Conservation (phyloP, 176 grass and related monocot genomes). For the Phoenix dactylifera region DNA sequence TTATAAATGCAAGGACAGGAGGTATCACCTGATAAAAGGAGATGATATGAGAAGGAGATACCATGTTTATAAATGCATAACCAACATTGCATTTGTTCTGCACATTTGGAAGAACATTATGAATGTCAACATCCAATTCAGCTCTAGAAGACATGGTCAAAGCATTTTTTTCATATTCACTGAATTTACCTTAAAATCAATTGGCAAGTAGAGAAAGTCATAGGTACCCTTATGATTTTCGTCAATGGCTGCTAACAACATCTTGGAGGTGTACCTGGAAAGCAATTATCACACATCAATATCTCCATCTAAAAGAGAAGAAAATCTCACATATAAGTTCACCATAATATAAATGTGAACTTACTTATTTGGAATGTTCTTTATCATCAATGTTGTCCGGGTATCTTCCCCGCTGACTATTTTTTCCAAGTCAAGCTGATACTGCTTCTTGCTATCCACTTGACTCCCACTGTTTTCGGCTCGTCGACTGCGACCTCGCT, state of each 20-base stretch:
- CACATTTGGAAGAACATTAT: constrained; percentile 12
- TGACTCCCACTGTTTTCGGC: constrained; percentile 19
- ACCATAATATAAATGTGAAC: neutral
- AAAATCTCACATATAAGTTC: neutral
- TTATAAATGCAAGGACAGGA: neutral
- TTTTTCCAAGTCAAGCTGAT: constrained; percentile 50
- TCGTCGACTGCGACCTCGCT: constrained; percentile 12
- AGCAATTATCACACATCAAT: constrained; percentile 1
- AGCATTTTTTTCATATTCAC: neutral
- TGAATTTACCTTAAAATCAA: constrained; percentile 41
- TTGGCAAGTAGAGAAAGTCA: constrained; percentile 46
- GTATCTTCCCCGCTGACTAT: constrained; percentile 33
- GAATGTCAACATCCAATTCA: constrained; percentile 1
- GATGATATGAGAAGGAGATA: constrained; percentile 31
- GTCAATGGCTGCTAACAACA: constrained; percentile 44
- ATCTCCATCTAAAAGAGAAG: neutral
- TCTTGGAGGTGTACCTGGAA: constrained; percentile 34
- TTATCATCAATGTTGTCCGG: constrained; percentile 52
- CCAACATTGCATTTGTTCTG: constrained; percentile 62
- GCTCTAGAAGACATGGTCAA: neutral
- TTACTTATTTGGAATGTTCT: constrained; percentile 36
- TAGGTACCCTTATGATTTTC: constrained; percentile 47
- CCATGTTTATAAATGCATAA: constrained; percentile 53
- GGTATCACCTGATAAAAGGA: constrained; percentile 35
- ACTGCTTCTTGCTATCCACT: constrained; percentile 33